Evolutionary conservation across 2,329 filamentous ascomycete genomes (phyloP), one percentile per base, ranked within the genome.

Genomic region (Fusarium ramigenum): DNA sequence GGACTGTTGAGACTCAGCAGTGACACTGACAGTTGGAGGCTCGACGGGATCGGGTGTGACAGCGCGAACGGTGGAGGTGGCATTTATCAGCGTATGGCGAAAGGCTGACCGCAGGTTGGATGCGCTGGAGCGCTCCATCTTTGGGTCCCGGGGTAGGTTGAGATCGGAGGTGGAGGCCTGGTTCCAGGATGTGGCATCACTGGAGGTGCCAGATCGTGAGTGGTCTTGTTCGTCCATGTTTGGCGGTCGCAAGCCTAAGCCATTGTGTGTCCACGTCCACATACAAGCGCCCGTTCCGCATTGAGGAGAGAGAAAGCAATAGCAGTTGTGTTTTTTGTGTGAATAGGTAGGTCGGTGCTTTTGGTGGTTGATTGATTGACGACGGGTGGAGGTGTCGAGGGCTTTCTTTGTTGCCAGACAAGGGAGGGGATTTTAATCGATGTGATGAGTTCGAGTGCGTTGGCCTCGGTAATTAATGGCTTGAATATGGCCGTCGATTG

Each of bases 41-140:
- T 87, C 85, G 69, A 79, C 72, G 46, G 82, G 82, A 47, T 94
- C 92, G 73, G 92, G 91, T 70, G 91, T 93, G 72, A 93, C 90
- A 63, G 91, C 84, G 71, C 92, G 89, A 77, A 92, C 88, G 50
- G 87, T 88, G 72, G 80, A 78, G 73, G 84, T 82, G 60, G 78
- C 69, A 59, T 75, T 73, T 52, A 46, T 70, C 57, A 78, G 63
- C 52, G 77, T 79, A 63, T 78, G 70, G 61, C 81, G 77, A 70
- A 80, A 81, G 60, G 79, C 76, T 49, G 83, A 80, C 58, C 81
- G 77, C 49, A 83, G 70, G 69, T 79, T 82, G 58, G 78, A 77
- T 50, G 79, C 78, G 65, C 81, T 82, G 60, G 80, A 75, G 56
- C 80, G 81, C 70, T 84, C 82, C 75, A 82, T 78, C 49, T 70